These are phyloP conservation scores for Umbellularia californica DNA, from an alignment of 164 flowering plant species.

Conservation along the genomic window DNA sequence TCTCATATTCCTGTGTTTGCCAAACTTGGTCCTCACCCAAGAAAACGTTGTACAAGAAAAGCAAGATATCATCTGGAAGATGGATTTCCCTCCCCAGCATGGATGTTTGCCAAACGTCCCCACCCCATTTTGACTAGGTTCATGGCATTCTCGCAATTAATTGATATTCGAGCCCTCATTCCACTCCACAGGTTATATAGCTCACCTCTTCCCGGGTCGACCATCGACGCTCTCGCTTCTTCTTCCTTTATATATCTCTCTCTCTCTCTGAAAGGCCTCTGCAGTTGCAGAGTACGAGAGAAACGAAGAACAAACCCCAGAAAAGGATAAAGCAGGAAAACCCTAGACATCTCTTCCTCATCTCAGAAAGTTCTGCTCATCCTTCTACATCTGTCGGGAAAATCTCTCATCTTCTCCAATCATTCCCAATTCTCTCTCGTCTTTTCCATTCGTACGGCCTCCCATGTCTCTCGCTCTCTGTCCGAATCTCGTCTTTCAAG, in stretches of 20 bases:
- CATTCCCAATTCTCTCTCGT: neutral
- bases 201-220: neutral
- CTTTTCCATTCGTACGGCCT: neutral
- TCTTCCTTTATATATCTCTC: neutral
- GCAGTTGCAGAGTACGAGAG: neutral
- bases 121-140: no score
- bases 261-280: neutral
- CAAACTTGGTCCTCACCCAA: no score
- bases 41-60: no score
- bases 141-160: neutral
- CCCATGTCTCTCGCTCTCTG: neutral
- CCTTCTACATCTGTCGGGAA: neutral
- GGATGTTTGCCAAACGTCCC: no score
- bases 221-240: neutral
- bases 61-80: no score
- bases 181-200: neutral
- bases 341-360: neutral
- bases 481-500: neutral
- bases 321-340: neutral
- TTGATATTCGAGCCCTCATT: neutral
- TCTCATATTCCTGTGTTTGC: no score
- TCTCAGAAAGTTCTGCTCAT: neutral
- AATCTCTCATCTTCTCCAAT: conserved; percentile 1
- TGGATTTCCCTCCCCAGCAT: no score
- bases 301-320: neutral